Conservation (phyloP, 768 basidiomycete species). For the Calocybe gangraenosa region DNA sequence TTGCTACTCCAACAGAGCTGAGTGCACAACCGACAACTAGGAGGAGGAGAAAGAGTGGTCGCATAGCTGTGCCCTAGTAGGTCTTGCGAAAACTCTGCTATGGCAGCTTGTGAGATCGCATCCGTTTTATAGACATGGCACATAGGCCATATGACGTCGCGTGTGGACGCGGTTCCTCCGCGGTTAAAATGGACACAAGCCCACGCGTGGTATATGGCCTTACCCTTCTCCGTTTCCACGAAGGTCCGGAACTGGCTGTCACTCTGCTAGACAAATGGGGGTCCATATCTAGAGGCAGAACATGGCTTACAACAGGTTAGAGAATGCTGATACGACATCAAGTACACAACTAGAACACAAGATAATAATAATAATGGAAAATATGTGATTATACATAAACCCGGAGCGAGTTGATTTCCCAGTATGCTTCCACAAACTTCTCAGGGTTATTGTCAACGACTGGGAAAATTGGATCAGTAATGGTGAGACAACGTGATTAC, state of each 20-base stretch:
- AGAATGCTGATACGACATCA: too few relatives aligned
- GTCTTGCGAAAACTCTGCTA: not conserved
- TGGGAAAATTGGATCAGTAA: conserved; percentile 17
- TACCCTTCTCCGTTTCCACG: too few relatives aligned
- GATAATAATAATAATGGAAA: too few relatives aligned
- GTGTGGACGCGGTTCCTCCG: not conserved
- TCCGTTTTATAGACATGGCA: conserved; percentile 6
- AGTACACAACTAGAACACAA: too few relatives aligned
- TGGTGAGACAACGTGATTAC: not conserved
- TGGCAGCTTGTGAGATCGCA: not conserved
- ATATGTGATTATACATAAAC: conserved; percentile 47
- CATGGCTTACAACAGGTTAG: not conserved
- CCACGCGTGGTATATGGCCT: too few relatives aligned
- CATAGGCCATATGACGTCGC: too few relatives aligned
- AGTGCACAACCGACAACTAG: conserved; percentile 1
- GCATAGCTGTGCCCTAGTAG: not conserved
- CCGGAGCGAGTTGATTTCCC: conserved; percentile 60
- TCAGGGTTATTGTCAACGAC: conserved; percentile 58
- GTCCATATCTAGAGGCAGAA: too few relatives aligned
- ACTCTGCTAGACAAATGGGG: too few relatives aligned
- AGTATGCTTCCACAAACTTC: conserved; percentile 61
- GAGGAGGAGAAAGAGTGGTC: conserved; percentile 6
- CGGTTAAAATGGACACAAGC: too few relatives aligned
- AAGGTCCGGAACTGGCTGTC: too few relatives aligned
- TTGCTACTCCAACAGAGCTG: conserved; percentile 7